Percentiles rank a stretch among this genome's conserved stretches.
Evolutionary conservation across 2,329 filamentous ascomycete species (phyloP).

Genomic region (Helicocarpus griseus): DNA sequence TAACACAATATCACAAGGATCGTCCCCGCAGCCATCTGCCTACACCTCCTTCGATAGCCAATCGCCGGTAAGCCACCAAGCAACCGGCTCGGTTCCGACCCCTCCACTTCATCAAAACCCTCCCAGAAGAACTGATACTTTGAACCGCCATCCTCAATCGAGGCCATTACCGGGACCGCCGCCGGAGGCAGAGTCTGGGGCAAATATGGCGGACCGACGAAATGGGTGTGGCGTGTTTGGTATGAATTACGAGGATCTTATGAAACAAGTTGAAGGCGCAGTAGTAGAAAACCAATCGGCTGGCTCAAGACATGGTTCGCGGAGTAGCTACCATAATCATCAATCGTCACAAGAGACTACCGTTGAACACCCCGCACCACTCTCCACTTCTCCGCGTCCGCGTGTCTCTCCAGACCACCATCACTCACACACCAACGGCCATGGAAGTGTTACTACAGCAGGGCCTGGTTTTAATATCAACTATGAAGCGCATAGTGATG

Average conservation of each 20-base stretch:
- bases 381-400: constrained; percentile 19
- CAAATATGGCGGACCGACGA: constrained; percentile 15
- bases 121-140: constrained; percentile 42
- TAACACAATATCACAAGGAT: not conserved
- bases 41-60: constrained; percentile 18
- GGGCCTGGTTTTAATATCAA: constrained; percentile 36
- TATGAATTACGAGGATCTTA: constrained; percentile 46
- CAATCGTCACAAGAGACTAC: constrained; percentile 11
- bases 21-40: constrained; percentile 6
- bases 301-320: constrained; percentile 18
- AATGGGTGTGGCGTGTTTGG: constrained; percentile 26
- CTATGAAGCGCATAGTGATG: constrained; percentile 50
- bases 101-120: constrained; percentile 43
- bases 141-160: constrained; percentile 47
- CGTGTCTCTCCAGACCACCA: constrained; percentile 33
- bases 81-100: constrained; percentile 32
- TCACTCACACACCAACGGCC: constrained; percentile 41
- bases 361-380: constrained; percentile 13
- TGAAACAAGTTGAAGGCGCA: constrained; percentile 47
- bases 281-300: constrained; percentile 30
- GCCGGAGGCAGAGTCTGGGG: constrained; percentile 32
- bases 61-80: constrained; percentile 19
- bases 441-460: constrained; percentile 36
- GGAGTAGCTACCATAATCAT: constrained; percentile 18
- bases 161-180: constrained; percentile 52